phyloP scores from a whole-genome alignment of 345 rosid species.

The Salix dunnii region DNA sequence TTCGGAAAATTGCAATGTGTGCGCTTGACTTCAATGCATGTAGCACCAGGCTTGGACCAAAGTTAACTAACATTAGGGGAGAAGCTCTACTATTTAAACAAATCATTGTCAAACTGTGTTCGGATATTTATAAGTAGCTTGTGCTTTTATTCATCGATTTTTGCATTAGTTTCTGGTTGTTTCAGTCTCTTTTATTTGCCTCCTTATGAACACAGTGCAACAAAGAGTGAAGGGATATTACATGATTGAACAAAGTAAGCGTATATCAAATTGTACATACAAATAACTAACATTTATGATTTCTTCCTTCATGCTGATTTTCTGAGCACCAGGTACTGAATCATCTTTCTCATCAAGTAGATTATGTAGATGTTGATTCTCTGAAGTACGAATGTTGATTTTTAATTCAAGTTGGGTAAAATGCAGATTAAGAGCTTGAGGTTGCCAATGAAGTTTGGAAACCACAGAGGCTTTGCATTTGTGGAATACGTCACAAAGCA shows the following conservation, averaged over 20 bases:
- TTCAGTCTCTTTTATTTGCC: too few species aligned
- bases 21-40: neutral
- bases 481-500: slow-evolving; percentile 86
- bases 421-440: slow-evolving; percentile 78
- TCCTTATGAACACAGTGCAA: neutral
- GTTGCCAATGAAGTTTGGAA: slow-evolving; percentile 76
- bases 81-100: too few species aligned
- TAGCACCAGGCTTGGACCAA: neutral
- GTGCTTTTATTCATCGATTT: too few species aligned
- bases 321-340: neutral
- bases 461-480: slow-evolving; percentile 78
- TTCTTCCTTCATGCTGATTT: too few species aligned
- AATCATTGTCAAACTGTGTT: too few species aligned
- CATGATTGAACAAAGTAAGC: neutral
- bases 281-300: neutral
- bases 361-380: neutral
- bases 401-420: slow-evolving; percentile 1
- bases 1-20: neutral
- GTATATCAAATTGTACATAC: neutral
- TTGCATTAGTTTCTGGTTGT: neutral
- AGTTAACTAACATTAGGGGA: too few species aligned
- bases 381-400: neutral
- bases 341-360: neutral
- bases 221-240: neutral
- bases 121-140: too few species aligned